Conservation (phyloP, 495 filamentous ascomycete genomes). For the Penicillium salamii region DNA sequence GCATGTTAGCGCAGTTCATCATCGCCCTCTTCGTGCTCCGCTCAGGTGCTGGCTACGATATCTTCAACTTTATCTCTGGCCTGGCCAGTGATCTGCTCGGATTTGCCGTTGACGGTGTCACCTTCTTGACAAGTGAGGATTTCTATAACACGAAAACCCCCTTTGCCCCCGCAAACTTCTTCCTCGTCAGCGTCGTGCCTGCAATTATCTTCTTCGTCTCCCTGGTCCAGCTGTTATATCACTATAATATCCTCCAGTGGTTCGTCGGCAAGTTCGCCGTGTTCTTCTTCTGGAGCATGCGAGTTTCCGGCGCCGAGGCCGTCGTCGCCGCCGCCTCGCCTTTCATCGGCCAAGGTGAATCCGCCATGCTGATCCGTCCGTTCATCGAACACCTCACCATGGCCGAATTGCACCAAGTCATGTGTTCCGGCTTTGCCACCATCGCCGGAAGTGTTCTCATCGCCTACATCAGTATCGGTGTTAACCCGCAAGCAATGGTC, state of each 20-base stretch:
- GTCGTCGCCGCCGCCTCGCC: constrained; percentile 92
- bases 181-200: constrained; percentile 70
- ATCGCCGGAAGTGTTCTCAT: constrained; percentile 74
- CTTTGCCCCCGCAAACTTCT: constrained; percentile 48
- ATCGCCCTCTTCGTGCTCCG: constrained; percentile 84
- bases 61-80: constrained; percentile 80
- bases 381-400: constrained; percentile 79
- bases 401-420: constrained; percentile 86
- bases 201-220: constrained; percentile 93
- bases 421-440: constrained; percentile 73
- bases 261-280: constrained; percentile 78
- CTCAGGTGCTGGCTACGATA: constrained; percentile 72
- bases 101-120: constrained; percentile 65
- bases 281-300: constrained; percentile 88
- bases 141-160: constrained; percentile 25
- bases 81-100: constrained; percentile 67
- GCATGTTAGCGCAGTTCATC: constrained; percentile 85
- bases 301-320: constrained; percentile 89
- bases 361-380: constrained; percentile 84
- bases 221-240: constrained; percentile 77
- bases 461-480: constrained; percentile 74
- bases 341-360: constrained; percentile 93
- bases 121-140: constrained; percentile 61
- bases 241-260: constrained; percentile 80
- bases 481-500: constrained; percentile 81